Percentiles rank a stretch among this genome's conserved stretches.
phyloP scores from a whole-genome alignment of 2,329 filamentous ascomycete species.

The Rutstroemia sp. region DNA sequence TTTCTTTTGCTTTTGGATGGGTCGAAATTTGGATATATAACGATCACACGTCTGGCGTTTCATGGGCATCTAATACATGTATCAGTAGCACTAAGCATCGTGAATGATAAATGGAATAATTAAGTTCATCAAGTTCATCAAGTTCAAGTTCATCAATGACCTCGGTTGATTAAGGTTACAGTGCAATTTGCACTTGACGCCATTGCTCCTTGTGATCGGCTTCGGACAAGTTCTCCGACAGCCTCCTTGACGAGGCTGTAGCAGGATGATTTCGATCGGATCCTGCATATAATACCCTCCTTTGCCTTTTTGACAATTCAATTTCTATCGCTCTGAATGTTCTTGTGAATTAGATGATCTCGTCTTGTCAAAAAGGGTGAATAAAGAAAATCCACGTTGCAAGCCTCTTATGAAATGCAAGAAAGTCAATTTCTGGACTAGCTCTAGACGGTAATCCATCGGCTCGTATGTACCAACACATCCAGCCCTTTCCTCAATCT shows the following conservation, averaged over 20 bases:
- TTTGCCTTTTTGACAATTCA: too few species aligned
- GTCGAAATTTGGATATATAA: not conserved
- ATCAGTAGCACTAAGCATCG: not conserved
- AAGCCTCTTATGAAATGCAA: too few species aligned
- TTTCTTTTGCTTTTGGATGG: not conserved
- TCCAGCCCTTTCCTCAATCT: not conserved
- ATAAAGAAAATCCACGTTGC: too few species aligned
- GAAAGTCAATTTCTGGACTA: too few species aligned
- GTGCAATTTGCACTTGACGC: not conserved
- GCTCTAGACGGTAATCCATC: not conserved
- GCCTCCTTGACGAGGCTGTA: too few species aligned
- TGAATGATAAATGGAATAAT: not conserved
- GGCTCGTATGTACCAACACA: constrained; percentile 8
- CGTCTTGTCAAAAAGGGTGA: too few species aligned
- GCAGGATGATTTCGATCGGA: too few species aligned
- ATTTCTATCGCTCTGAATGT: too few species aligned
- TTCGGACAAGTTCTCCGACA: too few species aligned
- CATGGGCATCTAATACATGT: constrained; percentile 5
- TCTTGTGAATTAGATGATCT: too few species aligned
- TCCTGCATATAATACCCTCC: too few species aligned
- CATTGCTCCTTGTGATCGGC: too few species aligned
- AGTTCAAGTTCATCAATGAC: not conserved
- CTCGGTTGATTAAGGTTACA: not conserved
- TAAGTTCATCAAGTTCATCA: not conserved
- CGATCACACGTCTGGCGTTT: constrained; percentile 6